Conservation (phyloP, 208 protist genomes). For the Leishmania braziliensis region DNA sequence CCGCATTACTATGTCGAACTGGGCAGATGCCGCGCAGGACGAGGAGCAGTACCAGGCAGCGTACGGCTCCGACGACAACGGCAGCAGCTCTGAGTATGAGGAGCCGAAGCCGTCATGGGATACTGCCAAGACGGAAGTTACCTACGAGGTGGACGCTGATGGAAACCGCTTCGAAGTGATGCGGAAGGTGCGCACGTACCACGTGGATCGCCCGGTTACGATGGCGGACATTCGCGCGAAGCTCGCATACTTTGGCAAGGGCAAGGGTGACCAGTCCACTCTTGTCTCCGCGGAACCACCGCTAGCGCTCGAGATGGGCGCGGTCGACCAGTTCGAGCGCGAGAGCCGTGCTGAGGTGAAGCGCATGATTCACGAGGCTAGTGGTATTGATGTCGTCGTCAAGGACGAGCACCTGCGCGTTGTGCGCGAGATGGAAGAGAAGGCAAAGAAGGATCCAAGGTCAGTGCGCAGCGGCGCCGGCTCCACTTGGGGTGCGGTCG, state of each 20-base stretch:
- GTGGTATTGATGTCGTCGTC: constrained; percentile 49
- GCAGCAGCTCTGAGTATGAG: constrained; percentile 42
- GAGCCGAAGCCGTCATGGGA: constrained; percentile 53
- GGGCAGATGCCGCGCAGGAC: constrained; percentile 62
- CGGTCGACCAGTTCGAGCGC: constrained; percentile 73
- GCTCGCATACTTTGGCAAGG: constrained; percentile 65
- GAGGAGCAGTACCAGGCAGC: constrained; percentile 41
- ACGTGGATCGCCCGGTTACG: constrained; percentile 53
- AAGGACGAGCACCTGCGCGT: constrained; percentile 63
- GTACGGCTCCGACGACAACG: constrained; percentile 26
- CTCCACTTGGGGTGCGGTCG: constrained; percentile 51
- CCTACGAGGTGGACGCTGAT: constrained; percentile 49
- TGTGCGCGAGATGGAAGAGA: constrained; percentile 44
- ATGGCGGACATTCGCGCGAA: constrained; percentile 60
- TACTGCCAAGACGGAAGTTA: constrained; percentile 58
- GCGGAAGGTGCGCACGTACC: constrained; percentile 70
- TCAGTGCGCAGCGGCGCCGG: constrained; percentile 20
- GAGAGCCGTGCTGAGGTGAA: constrained; percentile 75
- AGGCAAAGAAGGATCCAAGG: constrained; percentile 44
- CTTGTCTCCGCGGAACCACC: constrained; percentile 69
- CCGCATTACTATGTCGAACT: constrained; percentile 41
- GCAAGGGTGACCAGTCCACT: constrained; percentile 28
- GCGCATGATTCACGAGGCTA: constrained; percentile 72
- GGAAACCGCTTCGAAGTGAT: constrained; percentile 65
- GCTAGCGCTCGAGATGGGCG: constrained; percentile 78